These are phyloP conservation scores for Tillandsia leiboldiana DNA, from an alignment of 176 grass and related monocot genomes.

Conservation along the genomic window DNA sequence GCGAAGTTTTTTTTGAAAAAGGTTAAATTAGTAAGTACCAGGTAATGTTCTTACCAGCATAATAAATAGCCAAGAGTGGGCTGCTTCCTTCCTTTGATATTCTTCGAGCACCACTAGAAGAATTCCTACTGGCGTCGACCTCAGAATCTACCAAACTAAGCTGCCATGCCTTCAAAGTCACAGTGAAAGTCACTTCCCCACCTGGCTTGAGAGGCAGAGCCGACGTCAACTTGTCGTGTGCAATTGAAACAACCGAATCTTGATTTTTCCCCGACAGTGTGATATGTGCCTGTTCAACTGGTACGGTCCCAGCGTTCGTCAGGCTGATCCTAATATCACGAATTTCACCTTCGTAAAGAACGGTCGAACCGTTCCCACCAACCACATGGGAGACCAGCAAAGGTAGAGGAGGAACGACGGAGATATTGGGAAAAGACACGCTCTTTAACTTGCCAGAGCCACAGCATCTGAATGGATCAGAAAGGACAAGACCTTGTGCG, in stretches of 20 bases:
- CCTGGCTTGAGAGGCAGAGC: constrained; percentile 89
- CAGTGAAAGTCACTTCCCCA: constrained; percentile 78
- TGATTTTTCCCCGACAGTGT: constrained; percentile 89
- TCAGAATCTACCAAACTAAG: constrained; percentile 68
- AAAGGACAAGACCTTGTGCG: constrained; percentile 96
- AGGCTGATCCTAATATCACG: constrained; percentile 79
- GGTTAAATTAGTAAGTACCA: not conserved
- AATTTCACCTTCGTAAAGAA: constrained; percentile 99
- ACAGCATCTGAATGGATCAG: constrained; percentile 96
- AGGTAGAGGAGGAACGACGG: constrained; percentile 66
- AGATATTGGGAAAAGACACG: constrained; percentile 67
- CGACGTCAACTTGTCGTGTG: constrained; percentile 59
- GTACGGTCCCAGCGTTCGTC: constrained; percentile 87
- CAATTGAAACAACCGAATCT: constrained; percentile 89
- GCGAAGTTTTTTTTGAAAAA: not conserved
- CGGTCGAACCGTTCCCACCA: constrained; percentile 79
- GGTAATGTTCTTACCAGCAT: constrained; percentile 52
- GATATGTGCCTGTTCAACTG: constrained; percentile 92
- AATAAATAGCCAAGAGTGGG: constrained; percentile 85
- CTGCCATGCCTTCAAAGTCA: constrained; percentile 94
- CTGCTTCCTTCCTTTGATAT: constrained; percentile 76
- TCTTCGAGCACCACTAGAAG: constrained; percentile 52
- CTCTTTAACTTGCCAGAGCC: constrained; percentile 84
- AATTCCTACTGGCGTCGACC: constrained; percentile 48
- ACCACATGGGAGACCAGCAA: constrained; percentile 84